Percentiles rank a stretch among this genome's conserved stretches.
Evolutionary conservation across 2,329 filamentous ascomycete genomes (phyloP).

Genomic region (Canariomyces notabilis): DNA sequence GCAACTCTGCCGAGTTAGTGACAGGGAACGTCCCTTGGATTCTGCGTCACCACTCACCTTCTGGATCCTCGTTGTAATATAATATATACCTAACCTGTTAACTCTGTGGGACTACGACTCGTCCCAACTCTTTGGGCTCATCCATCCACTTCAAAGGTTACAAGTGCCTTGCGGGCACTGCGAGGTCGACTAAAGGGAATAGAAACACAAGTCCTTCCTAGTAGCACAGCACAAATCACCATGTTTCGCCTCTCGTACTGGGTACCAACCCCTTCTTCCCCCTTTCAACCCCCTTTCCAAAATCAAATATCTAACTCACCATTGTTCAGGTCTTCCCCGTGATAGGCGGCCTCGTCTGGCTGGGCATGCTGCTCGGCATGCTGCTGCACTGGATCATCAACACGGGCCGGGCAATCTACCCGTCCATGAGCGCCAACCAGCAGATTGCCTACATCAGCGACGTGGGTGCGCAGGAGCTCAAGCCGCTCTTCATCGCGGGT

Average conservation of each 20-base stretch:
- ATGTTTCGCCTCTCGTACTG: constrained; percentile 15
- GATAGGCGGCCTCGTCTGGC: constrained; percentile 60
- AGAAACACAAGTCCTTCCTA: too few relatives aligned
- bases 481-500: constrained; percentile 74
- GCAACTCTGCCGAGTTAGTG: too few relatives aligned
- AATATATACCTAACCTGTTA: too few relatives aligned
- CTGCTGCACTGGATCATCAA: constrained; percentile 64
- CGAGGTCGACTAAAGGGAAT: too few relatives aligned
- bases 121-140: too few relatives aligned
- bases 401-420: constrained; percentile 49
- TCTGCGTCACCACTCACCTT: too few relatives aligned
- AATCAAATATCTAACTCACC: constrained; percentile 6
- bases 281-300: neutral
- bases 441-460: constrained; percentile 69
- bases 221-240: neutral
- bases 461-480: constrained; percentile 56
- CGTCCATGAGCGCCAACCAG: constrained; percentile 55
- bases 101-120: too few relatives aligned
- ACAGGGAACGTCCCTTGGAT: too few relatives aligned
- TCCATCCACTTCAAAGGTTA: too few relatives aligned
- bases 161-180: too few relatives aligned
- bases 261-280: constrained; percentile 10
- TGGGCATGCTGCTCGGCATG: constrained; percentile 63
- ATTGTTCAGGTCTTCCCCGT: constrained; percentile 58
- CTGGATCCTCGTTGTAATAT: too few relatives aligned